phyloP scores from a whole-genome alignment of 495 filamentous ascomycete genomes.

The Aspergillus nanangensis region DNA sequence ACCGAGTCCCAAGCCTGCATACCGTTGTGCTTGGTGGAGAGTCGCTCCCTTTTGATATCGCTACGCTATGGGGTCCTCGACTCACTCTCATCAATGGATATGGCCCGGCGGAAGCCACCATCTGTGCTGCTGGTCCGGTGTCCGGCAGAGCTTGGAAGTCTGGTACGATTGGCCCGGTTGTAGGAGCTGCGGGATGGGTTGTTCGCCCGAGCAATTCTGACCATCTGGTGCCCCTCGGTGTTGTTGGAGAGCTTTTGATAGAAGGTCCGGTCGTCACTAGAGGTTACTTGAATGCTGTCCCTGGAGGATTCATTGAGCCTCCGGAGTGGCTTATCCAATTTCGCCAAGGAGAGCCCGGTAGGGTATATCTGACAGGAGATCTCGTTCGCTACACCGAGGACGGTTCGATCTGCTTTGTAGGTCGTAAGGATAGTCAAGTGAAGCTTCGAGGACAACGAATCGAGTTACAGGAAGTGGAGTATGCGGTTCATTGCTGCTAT shows the following conservation, averaged over 20 bases:
- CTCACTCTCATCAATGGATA: too few species aligned
- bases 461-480: conserved; percentile 51
- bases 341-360: conserved; percentile 7
- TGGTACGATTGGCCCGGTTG: background rate
- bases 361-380: conserved; percentile 18
- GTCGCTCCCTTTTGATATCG: too few species aligned
- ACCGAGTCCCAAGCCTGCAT: too few species aligned
- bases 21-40: too few species aligned
- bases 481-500: background rate
- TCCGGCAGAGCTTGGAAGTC: too few species aligned
- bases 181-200: conserved; percentile 32
- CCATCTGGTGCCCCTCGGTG: conserved; percentile 47
- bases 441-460: conserved; percentile 53
- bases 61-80: too few species aligned
- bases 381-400: conserved; percentile 33
- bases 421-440: conserved; percentile 49
- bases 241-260: conserved; percentile 66
- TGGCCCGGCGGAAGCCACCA: too few species aligned
- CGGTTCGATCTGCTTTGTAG: conserved; percentile 33
- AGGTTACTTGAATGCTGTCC: too few species aligned
- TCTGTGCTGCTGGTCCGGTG: too few species aligned
- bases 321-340: conserved; percentile 40
- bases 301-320: conserved; percentile 62
- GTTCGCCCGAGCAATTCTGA: conserved; percentile 58
- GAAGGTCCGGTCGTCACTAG: conserved; percentile 66